Percentiles rank a stretch among this genome's conserved stretches.
Evolutionary conservation across 2,329 filamentous ascomycete species (phyloP).

Genomic region (Cladosporium sp.): DNA sequence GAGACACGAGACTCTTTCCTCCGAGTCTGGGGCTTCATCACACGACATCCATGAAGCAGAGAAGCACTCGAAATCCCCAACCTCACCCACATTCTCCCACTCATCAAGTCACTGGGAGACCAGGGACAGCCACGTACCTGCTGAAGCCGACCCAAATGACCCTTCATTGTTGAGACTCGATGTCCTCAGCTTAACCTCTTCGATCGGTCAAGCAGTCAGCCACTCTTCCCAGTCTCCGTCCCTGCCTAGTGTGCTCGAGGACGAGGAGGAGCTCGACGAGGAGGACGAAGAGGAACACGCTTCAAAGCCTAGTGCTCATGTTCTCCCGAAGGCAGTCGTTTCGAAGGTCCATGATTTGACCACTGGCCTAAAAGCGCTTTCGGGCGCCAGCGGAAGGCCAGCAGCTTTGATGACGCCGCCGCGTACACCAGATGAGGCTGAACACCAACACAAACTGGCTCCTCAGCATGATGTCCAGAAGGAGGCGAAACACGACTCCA

Average conservation of each 20-base stretch:
- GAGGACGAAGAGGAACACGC: slow-evolving; percentile 19
- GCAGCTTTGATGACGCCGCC: slow-evolving; percentile 38
- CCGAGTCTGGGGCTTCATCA: background rate
- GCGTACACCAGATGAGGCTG: slow-evolving; percentile 37
- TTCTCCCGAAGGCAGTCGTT: background rate
- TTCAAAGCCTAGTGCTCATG: background rate
- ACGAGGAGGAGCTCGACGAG: slow-evolving; percentile 24
- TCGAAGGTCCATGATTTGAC: background rate
- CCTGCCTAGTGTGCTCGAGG: slow-evolving; percentile 35
- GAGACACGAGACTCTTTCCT: slow-evolving; percentile 35
- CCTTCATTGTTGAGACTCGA: slow-evolving; percentile 28
- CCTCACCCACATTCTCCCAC: background rate
- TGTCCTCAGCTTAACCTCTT: slow-evolving; percentile 11
- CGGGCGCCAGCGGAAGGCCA: slow-evolving; percentile 21
- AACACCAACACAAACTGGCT: slow-evolving; percentile 11
- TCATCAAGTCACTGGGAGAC: slow-evolving; percentile 5
- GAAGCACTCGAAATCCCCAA: background rate
- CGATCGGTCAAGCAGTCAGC: slow-evolving; percentile 19
- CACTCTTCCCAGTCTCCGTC: slow-evolving; percentile 26
- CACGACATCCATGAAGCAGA: background rate
- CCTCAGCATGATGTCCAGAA: slow-evolving; percentile 22
- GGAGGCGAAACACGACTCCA: slow-evolving; percentile 19
- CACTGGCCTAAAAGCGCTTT: background rate
- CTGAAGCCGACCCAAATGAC: slow-evolving; percentile 34
- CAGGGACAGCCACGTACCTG: slow-evolving; percentile 10